These are phyloP conservation scores for Solanum paucissectum DNA, from an alignment of 257 asterid species.

Conservation along the genomic window DNA sequence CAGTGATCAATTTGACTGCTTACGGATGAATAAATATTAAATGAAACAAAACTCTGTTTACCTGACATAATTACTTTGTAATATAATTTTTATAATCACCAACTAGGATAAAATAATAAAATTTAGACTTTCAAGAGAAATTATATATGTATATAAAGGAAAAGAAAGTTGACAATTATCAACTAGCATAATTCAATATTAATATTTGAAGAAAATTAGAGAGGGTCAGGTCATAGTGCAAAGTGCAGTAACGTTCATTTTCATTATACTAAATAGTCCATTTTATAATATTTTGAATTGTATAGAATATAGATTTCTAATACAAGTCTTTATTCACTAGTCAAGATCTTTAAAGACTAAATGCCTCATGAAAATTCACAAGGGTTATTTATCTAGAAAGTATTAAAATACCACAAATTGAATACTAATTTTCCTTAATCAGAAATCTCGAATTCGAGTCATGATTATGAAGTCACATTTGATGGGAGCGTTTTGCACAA, in stretches of 20 bases:
- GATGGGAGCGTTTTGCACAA: background rate
- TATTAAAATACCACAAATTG: background rate
- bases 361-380: background rate
- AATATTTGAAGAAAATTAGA: conserved; percentile 5
- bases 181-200: background rate
- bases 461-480: background rate
- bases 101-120: background rate
- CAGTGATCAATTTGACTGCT: background rate
- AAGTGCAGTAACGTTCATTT: background rate
- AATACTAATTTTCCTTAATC: background rate
- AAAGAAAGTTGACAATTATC: conserved; percentile 3
- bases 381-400: background rate
- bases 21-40: background rate
- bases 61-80: background rate
- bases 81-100: background rate
- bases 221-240: conserved; percentile 33
- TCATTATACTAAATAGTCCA: background rate
- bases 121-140: background rate
- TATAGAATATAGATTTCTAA: background rate
- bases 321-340: conserved; percentile 13
- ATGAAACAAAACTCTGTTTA: background rate
- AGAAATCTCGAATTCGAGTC: background rate
- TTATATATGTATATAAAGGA: background rate
- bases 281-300: background rate
- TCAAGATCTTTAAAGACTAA: conserved; percentile 22